A percentile compares a stretch with the other conserved stretches of the same genome.
phyloP scores from a whole-genome alignment of 148 eudicot species.

The Pharnaceum exiguum region DNA sequence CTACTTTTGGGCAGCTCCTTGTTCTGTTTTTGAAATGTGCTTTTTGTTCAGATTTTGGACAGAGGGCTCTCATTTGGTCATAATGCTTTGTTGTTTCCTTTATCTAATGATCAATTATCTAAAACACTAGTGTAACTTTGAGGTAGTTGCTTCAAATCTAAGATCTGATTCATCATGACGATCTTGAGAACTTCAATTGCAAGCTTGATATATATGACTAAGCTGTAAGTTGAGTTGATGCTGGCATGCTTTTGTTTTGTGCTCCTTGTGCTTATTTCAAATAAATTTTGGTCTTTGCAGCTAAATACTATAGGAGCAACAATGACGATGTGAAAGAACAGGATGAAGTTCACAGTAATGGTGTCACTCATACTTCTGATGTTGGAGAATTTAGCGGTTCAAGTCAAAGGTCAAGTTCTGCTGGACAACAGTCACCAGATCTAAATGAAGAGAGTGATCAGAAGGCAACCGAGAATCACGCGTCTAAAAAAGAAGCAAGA shows the following conservation, averaged over 20 bases:
- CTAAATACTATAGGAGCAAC: conserved; percentile 38
- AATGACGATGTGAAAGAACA: conserved; percentile 15
- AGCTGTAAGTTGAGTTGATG: background rate
- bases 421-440: conserved; percentile 17
- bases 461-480: conserved; percentile 10
- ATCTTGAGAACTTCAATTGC: background rate
- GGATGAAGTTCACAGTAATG: conserved; percentile 20
- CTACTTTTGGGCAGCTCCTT: background rate
- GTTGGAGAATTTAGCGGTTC: conserved; percentile 28
- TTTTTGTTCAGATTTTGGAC: too few species aligned
- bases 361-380: conserved; percentile 24
- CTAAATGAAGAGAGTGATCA: conserved; percentile 16
- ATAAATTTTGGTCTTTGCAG: conserved; percentile 29
- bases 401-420: conserved; percentile 26
- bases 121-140: too few species aligned
- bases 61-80: too few species aligned
- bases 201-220: too few species aligned
- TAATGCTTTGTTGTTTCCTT: too few species aligned
- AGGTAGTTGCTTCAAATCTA: too few species aligned
- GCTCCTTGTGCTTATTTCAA: conserved; percentile 8
- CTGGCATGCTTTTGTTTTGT: background rate
- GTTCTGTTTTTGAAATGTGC: too few species aligned
- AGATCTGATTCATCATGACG: background rate
- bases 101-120: too few species aligned
- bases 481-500: conserved; percentile 13